Conservation (phyloP, 495 filamentous ascomycete species). For the Penicillium diatomitis region DNA sequence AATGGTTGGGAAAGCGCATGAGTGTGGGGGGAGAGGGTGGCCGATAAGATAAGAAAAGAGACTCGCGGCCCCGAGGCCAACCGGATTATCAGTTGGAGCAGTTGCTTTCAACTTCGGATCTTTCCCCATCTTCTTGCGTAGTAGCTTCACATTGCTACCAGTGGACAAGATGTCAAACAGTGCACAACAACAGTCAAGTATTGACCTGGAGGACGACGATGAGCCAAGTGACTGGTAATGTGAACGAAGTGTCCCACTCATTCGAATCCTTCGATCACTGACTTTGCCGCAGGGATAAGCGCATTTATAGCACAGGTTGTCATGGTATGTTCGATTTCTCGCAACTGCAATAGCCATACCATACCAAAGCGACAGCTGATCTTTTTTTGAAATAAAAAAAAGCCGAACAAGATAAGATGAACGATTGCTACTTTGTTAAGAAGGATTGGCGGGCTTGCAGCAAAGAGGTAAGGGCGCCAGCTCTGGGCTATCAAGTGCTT, state of each 20-base stretch:
- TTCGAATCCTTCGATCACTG: not conserved
- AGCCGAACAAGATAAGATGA: slow-evolving; percentile 88
- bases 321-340: slow-evolving; percentile 48
- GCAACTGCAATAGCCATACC: no score
- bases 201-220: slow-evolving; percentile 55
- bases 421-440: slow-evolving; percentile 91
- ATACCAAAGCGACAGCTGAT: no score
- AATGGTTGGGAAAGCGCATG: slow-evolving; percentile 1
- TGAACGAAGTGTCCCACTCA: not conserved
- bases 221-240: slow-evolving; percentile 90
- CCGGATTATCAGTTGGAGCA: not conserved
- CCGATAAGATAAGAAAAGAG: slow-evolving; percentile 18
- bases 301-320: slow-evolving; percentile 95
- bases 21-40: not conserved
- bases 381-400: not conserved
- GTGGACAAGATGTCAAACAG: slow-evolving; percentile 31
- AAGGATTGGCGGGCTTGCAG: slow-evolving; percentile 93
- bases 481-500: no score
- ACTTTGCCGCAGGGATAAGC: slow-evolving; percentile 63
- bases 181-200: slow-evolving; percentile 25
- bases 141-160: not conserved
- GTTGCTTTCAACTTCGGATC: not conserved
- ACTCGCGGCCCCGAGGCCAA: slow-evolving; percentile 7
- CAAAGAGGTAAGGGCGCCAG: slow-evolving; percentile 58
- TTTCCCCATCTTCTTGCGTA: not conserved